phyloP scores from a whole-genome alignment of 768 basidiomycete species.

The Auricularia sp. region DNA sequence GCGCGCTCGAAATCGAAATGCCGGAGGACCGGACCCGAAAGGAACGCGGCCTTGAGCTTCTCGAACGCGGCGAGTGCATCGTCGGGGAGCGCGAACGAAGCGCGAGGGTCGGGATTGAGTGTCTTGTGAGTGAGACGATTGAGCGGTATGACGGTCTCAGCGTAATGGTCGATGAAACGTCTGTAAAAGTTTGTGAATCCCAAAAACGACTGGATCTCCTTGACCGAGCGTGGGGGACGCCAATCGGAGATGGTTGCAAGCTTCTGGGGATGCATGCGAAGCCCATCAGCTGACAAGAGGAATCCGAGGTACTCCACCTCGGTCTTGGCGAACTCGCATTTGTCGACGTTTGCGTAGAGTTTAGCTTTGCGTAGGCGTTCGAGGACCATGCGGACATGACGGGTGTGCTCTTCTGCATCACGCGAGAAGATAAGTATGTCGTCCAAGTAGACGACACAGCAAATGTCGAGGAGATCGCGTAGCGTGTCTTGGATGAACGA shows the following conservation, averaged over 20 bases:
- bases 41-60: conserved; percentile 18
- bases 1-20: conserved; percentile 21
- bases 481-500: conserved; percentile 33
- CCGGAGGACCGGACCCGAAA: conserved; percentile 21
- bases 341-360: conserved; percentile 7
- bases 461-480: conserved; percentile 28
- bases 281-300: conserved; percentile 1
- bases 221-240: conserved; percentile 23
- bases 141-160: conserved; percentile 10
- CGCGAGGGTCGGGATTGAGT: neutral
- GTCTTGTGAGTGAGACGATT: conserved; percentile 11
- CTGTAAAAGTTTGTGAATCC: conserved; percentile 25
- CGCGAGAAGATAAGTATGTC: conserved; percentile 35
- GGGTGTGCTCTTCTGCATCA: conserved; percentile 22
- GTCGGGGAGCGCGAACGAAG: conserved; percentile 4
- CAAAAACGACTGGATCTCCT: too few relatives aligned
- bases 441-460: conserved; percentile 33
- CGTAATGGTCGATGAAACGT: conserved; percentile 16
- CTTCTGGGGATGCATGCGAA: conserved; percentile 8
- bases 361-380: conserved; percentile 15
- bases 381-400: conserved; percentile 24
- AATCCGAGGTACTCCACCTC: too few relatives aligned
- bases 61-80: conserved; percentile 20
- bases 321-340: neutral
- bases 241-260: conserved; percentile 16